Conservation (phyloP, 208 protist species). For the Porcisia hertigi region DNA sequence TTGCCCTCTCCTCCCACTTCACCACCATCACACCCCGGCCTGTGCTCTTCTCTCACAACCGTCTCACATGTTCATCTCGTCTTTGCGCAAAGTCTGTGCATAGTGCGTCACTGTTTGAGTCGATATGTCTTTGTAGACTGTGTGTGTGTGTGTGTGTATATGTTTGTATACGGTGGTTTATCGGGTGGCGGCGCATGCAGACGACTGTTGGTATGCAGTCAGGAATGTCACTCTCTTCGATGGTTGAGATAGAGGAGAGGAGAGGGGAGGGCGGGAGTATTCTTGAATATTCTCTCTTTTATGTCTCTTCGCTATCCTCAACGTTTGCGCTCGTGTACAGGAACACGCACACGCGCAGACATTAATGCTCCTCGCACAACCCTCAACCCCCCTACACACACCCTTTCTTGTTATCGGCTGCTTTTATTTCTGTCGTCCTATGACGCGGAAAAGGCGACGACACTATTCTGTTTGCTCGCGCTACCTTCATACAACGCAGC, state of each 20-base stretch:
- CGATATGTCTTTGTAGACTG: not conserved
- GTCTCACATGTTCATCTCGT: not conserved
- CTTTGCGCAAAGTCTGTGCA: not conserved
- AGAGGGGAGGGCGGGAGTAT: not conserved
- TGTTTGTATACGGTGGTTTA: too few species aligned
- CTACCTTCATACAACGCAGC: not conserved
- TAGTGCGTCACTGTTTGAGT: not conserved
- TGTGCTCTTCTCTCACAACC: not conserved
- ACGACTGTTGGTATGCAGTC: not conserved
- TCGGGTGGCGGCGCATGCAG: not conserved
- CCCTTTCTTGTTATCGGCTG: too few species aligned
- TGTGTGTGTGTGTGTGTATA: not conserved
- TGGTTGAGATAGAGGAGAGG: not conserved
- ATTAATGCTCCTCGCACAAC: not conserved
- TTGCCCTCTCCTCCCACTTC: not conserved
- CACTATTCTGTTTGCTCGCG: not conserved
- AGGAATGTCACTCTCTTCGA: not conserved
- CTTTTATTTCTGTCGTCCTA: not conserved
- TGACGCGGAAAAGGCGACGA: not conserved
- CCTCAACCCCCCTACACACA: not conserved
- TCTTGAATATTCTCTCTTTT: not conserved
- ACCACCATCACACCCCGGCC: not conserved
- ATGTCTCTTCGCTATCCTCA: too few species aligned
- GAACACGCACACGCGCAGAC: not conserved
- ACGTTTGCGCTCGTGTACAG: not conserved